Base-by-base conservation (phyloP, 352 stramenopile species). In the Globisporangium mamillatum region DNA sequence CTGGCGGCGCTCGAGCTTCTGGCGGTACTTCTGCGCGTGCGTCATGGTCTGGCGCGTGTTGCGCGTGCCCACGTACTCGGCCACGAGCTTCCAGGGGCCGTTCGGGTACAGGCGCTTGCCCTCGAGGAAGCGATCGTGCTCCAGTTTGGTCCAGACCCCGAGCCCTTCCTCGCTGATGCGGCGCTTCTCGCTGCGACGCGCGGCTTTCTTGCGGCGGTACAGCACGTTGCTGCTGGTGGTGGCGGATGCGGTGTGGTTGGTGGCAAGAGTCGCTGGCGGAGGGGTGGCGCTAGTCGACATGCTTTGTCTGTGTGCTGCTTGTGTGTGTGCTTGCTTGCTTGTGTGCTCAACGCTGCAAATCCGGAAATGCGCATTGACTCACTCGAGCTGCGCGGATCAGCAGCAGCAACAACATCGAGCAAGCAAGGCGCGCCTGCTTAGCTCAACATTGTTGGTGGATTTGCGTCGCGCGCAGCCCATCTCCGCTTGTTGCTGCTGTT, bases 1-100 rank as follows among this genome's bases (percentile, higher is more conserved):
- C 56, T 66, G 71, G 24, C 76, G 75, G 20, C 78, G 74, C 60
- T 74, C 74, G 50, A 84, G 68, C 79, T 93, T 93, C 74, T 93
- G 83, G 54, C 83, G 83, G 68, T 92, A 93, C 71, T 93, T 93
- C 57, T 93, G 86, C 72, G 86, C 86, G 68, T 93, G 86, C 29
- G 86, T 92, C 86, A 92, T 92, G 54, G 98, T 98, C 78, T 99
- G 97, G 25, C 96, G 93, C n/a, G 94, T 92, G 60, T 69, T 84
- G 66, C 79, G 77, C 58, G 79, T 83, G 29, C 75, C 75, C 14
- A 87, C 75, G 64, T 74, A 73, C 48, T 72, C 74, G 20, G 79
- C 77, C 55, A 87, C 75, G 38, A 79, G 62, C 65, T 87, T 84
- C 79, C 79, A 87, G 20, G 79, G 79, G 0, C 79, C 77, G n/a